Conservation (phyloP, 2,329 filamentous ascomycete species). For the Fusarium sp. region DNA sequence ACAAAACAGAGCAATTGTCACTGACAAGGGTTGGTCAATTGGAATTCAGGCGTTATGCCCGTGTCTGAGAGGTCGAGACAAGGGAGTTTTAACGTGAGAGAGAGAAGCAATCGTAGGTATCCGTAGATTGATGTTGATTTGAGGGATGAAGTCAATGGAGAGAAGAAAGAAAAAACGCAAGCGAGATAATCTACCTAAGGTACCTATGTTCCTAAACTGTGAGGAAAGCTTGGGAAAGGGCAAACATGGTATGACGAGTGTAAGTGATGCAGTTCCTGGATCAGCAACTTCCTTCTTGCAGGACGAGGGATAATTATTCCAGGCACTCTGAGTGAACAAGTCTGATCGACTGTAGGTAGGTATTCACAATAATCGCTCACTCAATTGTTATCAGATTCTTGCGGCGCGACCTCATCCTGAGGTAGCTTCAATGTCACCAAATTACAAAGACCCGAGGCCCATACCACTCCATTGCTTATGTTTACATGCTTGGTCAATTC, state of each 20-base stretch:
- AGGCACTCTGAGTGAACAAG: constrained; percentile 6
- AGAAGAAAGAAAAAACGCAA: constrained; percentile 1
- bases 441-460: constrained; percentile 21
- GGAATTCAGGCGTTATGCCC: constrained; percentile 25
- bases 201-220: background rate
- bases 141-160: constrained; percentile 1
- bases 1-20: constrained; percentile 33
- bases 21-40: constrained; percentile 27
- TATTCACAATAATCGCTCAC: constrained; percentile 38
- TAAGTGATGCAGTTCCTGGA: constrained; percentile 4
- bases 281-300: constrained; percentile 16
- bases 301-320: constrained; percentile 32
- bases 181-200: background rate
- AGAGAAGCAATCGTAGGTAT: background rate
- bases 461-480: constrained; percentile 15
- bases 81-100: constrained; percentile 14
- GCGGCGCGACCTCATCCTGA: constrained; percentile 10
- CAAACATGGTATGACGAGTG: background rate
- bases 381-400: constrained; percentile 9
- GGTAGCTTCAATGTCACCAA: constrained; percentile 37
- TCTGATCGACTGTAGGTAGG: background rate
- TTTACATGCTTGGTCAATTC: constrained; percentile 26
- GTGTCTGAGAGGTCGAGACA: constrained; percentile 23
- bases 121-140: constrained; percentile 1
- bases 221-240: constrained; percentile 21